phyloP scores from a whole-genome alignment of 306 rosid genomes.

The Rosa lucieae region DNA sequence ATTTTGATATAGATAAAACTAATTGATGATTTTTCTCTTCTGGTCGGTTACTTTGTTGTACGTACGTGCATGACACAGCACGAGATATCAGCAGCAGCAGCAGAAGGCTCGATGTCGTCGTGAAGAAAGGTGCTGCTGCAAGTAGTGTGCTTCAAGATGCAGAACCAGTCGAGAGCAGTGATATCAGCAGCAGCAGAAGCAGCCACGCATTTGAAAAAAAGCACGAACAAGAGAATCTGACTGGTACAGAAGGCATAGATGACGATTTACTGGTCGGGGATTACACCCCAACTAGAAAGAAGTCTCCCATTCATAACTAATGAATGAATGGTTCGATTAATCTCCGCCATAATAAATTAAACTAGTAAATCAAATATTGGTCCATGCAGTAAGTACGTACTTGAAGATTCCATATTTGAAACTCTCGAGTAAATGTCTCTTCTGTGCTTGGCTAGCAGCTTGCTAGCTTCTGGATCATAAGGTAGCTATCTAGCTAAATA shows the following conservation, averaged over 20 bases:
- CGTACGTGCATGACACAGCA: neutral
- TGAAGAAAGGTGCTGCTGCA: neutral
- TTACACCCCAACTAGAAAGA: conserved; percentile 14
- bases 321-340: neutral
- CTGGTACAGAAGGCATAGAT: neutral
- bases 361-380: neutral
- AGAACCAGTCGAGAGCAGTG: neutral
- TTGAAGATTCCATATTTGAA: neutral
- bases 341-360: neutral
- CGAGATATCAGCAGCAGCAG: conserved; percentile 2
- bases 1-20: neutral
- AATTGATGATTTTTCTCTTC: neutral
- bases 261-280: neutral
- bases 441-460: too few relatives aligned
- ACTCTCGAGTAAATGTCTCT: neutral
- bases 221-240: neutral
- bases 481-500: neutral
- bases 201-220: neutral
- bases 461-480: too few relatives aligned
- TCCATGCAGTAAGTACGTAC: neutral
- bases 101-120: neutral
- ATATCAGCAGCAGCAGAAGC: neutral
- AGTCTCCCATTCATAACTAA: conserved; percentile 14
- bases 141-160: neutral
- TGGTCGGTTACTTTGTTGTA: neutral